A percentile compares a stretch with the other conserved stretches of the same genome.
phyloP scores from a whole-genome alignment of 768 basidiomycete genomes.

The Strobilomyces echinocephalus region DNA sequence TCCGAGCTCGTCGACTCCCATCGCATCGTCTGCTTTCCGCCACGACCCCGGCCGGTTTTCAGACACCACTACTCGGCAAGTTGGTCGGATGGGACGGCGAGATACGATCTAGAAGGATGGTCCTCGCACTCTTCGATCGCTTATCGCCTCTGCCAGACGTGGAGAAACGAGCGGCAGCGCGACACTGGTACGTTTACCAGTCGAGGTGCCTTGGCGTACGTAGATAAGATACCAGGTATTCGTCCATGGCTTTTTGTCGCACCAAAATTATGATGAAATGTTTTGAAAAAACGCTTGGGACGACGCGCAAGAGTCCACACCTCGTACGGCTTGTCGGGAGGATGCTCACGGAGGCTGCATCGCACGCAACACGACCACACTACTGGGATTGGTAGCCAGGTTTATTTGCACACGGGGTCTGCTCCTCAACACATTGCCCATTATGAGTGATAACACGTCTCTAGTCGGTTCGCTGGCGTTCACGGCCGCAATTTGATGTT shows the following conservation, averaged over 20 bases:
- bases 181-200: neutral
- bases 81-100: too few species aligned
- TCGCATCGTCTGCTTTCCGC: too few species aligned
- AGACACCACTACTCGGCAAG: too few species aligned
- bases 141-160: neutral
- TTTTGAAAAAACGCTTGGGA: too few species aligned
- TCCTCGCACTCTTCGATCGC: neutral
- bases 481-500: conserved; percentile 58
- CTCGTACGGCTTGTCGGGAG: too few species aligned
- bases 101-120: neutral
- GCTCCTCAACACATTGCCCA: neutral
- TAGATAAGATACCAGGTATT: neutral
- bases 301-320: too few species aligned
- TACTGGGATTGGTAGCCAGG: too few species aligned
- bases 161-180: neutral
- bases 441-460: neutral
- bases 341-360: too few species aligned
- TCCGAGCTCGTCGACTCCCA: too few species aligned
- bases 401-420: too few species aligned
- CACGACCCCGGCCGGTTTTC: too few species aligned
- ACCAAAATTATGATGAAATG: neutral
- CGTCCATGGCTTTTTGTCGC: neutral
- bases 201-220: neutral
- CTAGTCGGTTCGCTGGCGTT: neutral
- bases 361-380: too few species aligned